These are phyloP conservation scores for Gossypium longicalyx DNA, from an alignment of 345 rosid genomes.

Conservation along the genomic window DNA sequence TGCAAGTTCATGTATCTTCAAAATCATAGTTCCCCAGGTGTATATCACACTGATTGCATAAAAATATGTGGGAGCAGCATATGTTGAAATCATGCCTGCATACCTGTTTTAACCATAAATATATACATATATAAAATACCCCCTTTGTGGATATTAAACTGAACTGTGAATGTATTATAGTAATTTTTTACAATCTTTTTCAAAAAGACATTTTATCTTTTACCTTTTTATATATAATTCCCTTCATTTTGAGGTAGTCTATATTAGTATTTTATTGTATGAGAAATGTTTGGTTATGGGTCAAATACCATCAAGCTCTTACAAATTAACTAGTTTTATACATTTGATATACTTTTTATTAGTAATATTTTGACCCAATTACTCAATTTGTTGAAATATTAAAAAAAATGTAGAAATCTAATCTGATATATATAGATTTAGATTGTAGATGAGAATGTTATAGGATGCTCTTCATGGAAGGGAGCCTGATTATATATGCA, in stretches of 20 bases:
- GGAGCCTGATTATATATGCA: constrained; percentile 27
- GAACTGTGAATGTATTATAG: neutral
- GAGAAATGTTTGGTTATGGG: constrained; percentile 12
- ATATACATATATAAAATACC: neutral
- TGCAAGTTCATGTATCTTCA: neutral
- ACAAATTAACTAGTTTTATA: too few species aligned
- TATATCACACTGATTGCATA: neutral
- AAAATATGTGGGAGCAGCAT: constrained; percentile 7
- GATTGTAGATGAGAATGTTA: constrained; percentile 27
- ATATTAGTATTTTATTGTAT: constrained; percentile 11
- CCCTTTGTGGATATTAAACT: neutral
- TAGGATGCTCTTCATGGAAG: constrained; percentile 52
- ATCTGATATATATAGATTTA: neutral
- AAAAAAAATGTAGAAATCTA: too few species aligned
- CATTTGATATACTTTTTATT: too few species aligned
- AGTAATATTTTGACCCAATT: too few species aligned
- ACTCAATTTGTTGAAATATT: neutral
- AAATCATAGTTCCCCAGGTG: neutral
- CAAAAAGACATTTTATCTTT: neutral
- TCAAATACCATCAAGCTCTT: constrained; percentile 26
- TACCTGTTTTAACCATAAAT: neutral
- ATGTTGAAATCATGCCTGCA: constrained; percentile 12
- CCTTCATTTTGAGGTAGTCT: constrained; percentile 6
- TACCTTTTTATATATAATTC: neutral
- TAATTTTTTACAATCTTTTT: neutral